Evolutionary conservation across 176 grass and related monocot species (phyloP), one percentile per base, ranked within the genome.

Genomic region (Triticum dicoccoides): DNA sequence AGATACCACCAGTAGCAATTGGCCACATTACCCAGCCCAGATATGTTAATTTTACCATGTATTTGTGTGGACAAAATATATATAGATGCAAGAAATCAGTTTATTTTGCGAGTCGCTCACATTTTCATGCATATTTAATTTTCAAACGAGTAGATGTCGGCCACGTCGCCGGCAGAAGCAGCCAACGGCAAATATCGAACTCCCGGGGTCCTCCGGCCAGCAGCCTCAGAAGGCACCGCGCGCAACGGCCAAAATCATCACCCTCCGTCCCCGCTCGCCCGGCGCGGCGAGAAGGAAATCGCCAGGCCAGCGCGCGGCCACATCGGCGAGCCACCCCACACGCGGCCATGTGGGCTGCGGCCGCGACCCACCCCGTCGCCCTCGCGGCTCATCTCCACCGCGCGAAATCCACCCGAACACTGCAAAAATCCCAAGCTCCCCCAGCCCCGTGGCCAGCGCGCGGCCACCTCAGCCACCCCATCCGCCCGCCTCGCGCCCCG

Each of bases 381-480:
- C 14, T 52, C 73, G 14, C 73, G 24, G 21, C 38, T 73, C 70
- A 44, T 39, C 39, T 6, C 39, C 70, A 9, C 73, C 42, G 13
- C 27, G 44, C 73, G 44, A 30, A 76, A 76, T 76, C 73, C 73
- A 20, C 73, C 45, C 2, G 1, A 77, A 21, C 47, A 27, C 29
- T 3, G 74, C 74, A 18, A 77, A 77, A 77, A 76, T 76, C 47
- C 27, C 47, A 1, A 3, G 47, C 0, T 3, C 0, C 9, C 0
- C 27, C 47, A 5, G 0, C 21, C 9, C 47, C 8, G 47, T 77
- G 74, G 74, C 74, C 74, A 21, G 8, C 3, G 74, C 74, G 81
- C 81, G 37, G 74, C 81, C 87, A 88, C 74, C 61, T 89, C 70
- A 86, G 71, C 70, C 78, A 39, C 88, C 83, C 37, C 78, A 82